These are phyloP conservation scores for Penicillium parvum DNA, from an alignment of 495 filamentous ascomycete species.

Conservation along the genomic window DNA sequence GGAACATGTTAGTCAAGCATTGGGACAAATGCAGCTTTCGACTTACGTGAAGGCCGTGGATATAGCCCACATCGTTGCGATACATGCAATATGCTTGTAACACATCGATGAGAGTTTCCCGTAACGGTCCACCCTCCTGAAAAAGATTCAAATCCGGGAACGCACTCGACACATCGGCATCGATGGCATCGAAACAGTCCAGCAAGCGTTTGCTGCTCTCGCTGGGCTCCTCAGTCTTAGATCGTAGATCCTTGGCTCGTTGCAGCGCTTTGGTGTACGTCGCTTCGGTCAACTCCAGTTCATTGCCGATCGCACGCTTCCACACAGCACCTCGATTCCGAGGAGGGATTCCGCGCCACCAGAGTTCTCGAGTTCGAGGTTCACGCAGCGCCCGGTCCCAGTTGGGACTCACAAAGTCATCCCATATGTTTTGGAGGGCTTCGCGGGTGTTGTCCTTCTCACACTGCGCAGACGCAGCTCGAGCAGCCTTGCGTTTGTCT, in stretches of 20 bases:
- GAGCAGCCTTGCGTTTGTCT: conserved; percentile 49
- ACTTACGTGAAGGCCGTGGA: conserved; percentile 81
- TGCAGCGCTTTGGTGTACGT: conserved; percentile 77
- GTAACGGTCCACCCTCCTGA: conserved; percentile 69
- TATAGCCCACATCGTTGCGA: conserved; percentile 86
- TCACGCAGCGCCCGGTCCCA: conserved; percentile 76
- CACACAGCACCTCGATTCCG: conserved; percentile 80
- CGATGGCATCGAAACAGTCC: conserved; percentile 67
- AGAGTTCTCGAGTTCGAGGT: conserved; percentile 76
- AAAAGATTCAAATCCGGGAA: conserved; percentile 85
- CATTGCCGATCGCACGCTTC: conserved; percentile 83
- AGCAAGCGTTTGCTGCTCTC: conserved; percentile 46
- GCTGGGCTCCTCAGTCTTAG: conserved; percentile 38
- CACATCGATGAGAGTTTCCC: conserved; percentile 71
- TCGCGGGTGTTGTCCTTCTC: conserved; percentile 64
- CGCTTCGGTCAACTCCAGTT: conserved; percentile 68
- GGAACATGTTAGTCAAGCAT: too few species aligned
- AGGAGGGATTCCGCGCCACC: conserved; percentile 88
- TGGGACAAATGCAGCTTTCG: too few species aligned
- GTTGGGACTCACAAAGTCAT: conserved; percentile 78
- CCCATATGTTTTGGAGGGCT: conserved; percentile 71
- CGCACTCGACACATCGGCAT: conserved; percentile 62
- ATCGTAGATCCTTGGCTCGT: conserved; percentile 64
- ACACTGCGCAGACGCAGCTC: conserved; percentile 46
- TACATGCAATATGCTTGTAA: conserved; percentile 91